phyloP scores from a whole-genome alignment of 306 rosid species.

The Dalbergia cochinchinensis region DNA sequence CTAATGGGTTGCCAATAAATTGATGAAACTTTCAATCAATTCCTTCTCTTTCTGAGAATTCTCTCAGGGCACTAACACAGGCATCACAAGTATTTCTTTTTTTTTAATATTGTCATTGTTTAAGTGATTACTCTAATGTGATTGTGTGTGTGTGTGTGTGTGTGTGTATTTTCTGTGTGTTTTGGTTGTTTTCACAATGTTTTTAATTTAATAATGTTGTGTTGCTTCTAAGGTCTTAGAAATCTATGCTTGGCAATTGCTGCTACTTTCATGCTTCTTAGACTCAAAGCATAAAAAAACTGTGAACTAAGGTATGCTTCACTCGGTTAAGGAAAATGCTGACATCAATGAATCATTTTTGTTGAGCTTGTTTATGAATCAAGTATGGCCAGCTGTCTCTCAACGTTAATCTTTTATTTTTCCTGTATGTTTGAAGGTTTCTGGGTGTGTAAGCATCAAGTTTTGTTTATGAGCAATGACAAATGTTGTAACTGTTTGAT shows the following conservation, averaged over 20 bases:
- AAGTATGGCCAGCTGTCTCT: constrained; percentile 27
- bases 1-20: neutral
- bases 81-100: neutral
- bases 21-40: constrained; percentile 8
- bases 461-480: constrained; percentile 23
- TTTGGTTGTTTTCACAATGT: neutral
- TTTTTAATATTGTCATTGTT: constrained; percentile 29
- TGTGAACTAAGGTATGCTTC: constrained; percentile 42
- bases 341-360: constrained; percentile 1
- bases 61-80: constrained; percentile 7
- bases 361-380: constrained; percentile 37
- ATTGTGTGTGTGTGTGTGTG: too few relatives aligned
- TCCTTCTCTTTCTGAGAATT: neutral
- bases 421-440: constrained; percentile 20
- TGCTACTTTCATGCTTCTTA: constrained; percentile 33
- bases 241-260: constrained; percentile 14
- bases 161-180: neutral
- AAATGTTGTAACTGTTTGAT: constrained; percentile 41
- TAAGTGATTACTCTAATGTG: neutral
- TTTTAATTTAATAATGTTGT: neutral
- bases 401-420: constrained; percentile 19
- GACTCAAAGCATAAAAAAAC: constrained; percentile 32
- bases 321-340: neutral
- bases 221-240: neutral
- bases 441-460: neutral